phyloP scores from a whole-genome alignment of 1,284 basidiomycete genomes.

The Ganoderma boninense region DNA sequence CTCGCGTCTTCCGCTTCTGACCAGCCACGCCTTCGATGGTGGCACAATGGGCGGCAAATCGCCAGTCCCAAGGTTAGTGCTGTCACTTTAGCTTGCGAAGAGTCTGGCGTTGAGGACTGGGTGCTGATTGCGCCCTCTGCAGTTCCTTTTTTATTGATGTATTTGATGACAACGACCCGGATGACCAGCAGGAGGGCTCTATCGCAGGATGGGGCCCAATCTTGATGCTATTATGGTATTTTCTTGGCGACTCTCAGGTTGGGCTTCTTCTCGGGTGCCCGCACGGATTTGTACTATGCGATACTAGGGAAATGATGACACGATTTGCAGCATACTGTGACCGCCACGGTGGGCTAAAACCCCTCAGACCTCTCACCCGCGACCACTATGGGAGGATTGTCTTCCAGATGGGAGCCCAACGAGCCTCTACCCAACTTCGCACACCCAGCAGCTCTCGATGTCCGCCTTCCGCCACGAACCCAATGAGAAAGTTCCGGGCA shows the following conservation, averaged over 20 bases:
- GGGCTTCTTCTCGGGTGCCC: conserved; percentile 4
- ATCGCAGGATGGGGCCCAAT: neutral
- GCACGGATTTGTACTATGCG: conserved; percentile 10
- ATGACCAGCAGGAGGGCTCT: conserved; percentile 16
- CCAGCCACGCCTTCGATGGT: conserved; percentile 8
- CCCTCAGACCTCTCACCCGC: neutral
- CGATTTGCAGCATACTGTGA: conserved; percentile 6
- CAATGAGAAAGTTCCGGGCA: conserved; percentile 14
- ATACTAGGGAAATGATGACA: conserved; percentile 7
- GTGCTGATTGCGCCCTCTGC: neutral
- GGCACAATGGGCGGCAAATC: conserved; percentile 3
- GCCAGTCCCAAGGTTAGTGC: conserved; percentile 1
- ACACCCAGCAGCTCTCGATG: neutral
- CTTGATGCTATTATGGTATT: conserved; percentile 1
- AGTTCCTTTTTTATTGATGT: conserved; percentile 24
- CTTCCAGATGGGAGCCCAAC: conserved; percentile 4
- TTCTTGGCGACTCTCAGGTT: neutral
- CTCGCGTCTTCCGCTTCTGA: conserved; percentile 38
- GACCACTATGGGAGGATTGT: conserved; percentile 4
- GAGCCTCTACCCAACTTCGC: neutral
- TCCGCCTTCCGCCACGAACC: neutral
- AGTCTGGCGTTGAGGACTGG: conserved; percentile 8
- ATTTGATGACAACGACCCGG: conserved; percentile 19
- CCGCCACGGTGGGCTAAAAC: neutral
- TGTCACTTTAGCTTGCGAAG: conserved; percentile 19